Evolutionary conservation across 768 basidiomycete species (phyloP).

Genomic region (Leucogyrophana mollusca): DNA sequence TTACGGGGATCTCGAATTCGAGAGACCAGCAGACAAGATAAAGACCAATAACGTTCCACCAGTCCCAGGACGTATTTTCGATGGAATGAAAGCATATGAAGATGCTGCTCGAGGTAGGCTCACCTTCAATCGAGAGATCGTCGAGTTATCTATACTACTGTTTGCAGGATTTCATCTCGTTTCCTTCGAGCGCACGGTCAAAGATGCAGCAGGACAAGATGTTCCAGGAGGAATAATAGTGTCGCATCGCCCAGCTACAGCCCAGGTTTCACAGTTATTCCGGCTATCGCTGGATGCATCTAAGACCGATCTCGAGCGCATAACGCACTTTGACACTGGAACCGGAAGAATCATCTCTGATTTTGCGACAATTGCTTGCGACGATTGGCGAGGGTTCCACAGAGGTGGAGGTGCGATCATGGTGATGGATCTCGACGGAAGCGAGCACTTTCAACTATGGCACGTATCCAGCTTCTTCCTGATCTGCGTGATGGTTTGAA

Average conservation of each 20-base stretch:
- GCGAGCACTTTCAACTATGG: conserved; percentile 43
- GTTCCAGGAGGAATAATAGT: conserved; percentile 27
- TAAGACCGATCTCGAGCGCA: conserved; percentile 26
- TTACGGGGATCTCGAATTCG: conserved; percentile 31
- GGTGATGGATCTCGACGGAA: conserved; percentile 40
- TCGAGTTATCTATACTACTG: neutral
- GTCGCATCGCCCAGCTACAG: conserved; percentile 37
- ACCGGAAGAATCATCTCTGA: conserved; percentile 33
- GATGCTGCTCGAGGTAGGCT: conserved; percentile 33
- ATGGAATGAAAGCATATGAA: conserved; percentile 38
- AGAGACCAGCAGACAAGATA: conserved; percentile 36
- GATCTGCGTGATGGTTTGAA: too few relatives aligned
- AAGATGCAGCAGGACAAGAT: conserved; percentile 9
- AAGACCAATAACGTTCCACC: conserved; percentile 36
- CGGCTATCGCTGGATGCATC: conserved; percentile 29
- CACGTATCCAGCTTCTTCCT: conserved; percentile 10
- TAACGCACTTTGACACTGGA: conserved; percentile 40
- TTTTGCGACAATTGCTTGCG: conserved; percentile 32
- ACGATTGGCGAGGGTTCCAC: conserved; percentile 40
- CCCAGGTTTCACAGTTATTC: conserved; percentile 37
- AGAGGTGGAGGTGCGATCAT: conserved; percentile 36
- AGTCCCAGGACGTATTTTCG: conserved; percentile 31
- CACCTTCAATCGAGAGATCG: neutral
- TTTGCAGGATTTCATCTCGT: conserved; percentile 23
- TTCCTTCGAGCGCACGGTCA: conserved; percentile 25